These are phyloP conservation scores for Erythrophleum ivorense DNA, from an alignment of 331 rosid genomes.

Conservation along the genomic window DNA sequence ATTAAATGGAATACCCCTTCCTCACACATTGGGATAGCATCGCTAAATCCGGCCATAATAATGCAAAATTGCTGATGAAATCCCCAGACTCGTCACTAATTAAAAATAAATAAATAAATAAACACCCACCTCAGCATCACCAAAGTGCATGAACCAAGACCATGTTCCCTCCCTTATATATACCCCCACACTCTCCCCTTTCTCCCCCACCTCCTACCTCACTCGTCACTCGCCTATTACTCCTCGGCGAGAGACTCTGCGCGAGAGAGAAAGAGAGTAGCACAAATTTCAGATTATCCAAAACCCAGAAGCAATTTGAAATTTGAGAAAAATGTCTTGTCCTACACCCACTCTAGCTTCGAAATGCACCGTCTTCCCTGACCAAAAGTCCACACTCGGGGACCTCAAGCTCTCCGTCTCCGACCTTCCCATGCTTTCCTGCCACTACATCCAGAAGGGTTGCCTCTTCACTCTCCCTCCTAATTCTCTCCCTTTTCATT, in stretches of 20 bases:
- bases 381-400: slow-evolving; percentile 49
- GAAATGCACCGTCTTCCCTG: slow-evolving; percentile 60
- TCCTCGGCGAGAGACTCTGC: neutral
- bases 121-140: neutral
- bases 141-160: slow-evolving; percentile 47
- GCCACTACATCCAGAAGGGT: slow-evolving; percentile 90
- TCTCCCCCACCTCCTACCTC: neutral
- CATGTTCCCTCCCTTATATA: neutral
- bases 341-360: slow-evolving; percentile 48
- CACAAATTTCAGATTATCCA: neutral
- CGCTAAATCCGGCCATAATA: neutral
- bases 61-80: neutral
- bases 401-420: slow-evolving; percentile 81
- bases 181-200: neutral
- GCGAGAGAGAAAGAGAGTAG: neutral
- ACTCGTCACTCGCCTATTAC: neutral
- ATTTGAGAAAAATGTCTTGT: slow-evolving; percentile 20
- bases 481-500: slow-evolving; percentile 40
- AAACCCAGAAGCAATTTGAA: neutral
- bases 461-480: slow-evolving; percentile 64
- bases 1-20: no score
- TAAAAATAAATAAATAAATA: neutral
- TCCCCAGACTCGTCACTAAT: neutral
- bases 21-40: neutral
- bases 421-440: slow-evolving; percentile 88